Evolutionary conservation across 805 yeast species (phyloP).

Genomic region (Yamadazyma kitorensis): DNA sequence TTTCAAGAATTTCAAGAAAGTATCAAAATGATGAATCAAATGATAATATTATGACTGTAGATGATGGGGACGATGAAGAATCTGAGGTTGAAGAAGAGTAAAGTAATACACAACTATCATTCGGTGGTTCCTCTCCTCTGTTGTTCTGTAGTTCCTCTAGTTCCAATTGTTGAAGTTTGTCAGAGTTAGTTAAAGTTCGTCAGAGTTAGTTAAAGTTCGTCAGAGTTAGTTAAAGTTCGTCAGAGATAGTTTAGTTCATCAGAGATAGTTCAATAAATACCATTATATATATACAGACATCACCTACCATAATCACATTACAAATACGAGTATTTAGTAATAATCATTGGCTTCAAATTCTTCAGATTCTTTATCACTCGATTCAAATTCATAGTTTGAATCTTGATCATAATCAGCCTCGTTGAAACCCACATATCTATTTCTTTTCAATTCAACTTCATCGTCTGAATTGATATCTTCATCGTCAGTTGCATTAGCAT

Average conservation of each 20-base stretch:
- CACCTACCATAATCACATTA: too few relatives aligned
- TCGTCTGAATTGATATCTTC: constrained; percentile 38
- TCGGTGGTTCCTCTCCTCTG: too few relatives aligned
- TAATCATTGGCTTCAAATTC: constrained; percentile 44
- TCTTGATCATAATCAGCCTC: constrained; percentile 46
- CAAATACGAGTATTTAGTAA: constrained; percentile 20
- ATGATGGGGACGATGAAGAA: constrained; percentile 41
- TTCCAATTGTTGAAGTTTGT: too few relatives aligned
- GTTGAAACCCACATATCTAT: constrained; percentile 40
- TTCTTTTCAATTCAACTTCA: constrained; percentile 44
- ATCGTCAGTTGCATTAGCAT: constrained; percentile 22
- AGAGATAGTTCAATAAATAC: too few relatives aligned
- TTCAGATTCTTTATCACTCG: constrained; percentile 18
- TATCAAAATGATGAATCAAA: constrained; percentile 45
- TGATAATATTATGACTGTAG: constrained; percentile 62
- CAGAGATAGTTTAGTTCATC: too few relatives aligned
- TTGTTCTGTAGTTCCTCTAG: too few relatives aligned
- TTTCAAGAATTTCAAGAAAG: constrained; percentile 75
- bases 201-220: too few relatives aligned
- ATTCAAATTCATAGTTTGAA: constrained; percentile 30
- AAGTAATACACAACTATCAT: not conserved
- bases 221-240: too few relatives aligned
- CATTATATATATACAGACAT: too few relatives aligned
- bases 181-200: too few relatives aligned
- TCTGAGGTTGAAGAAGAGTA: constrained; percentile 18